Conservation (phyloP, 2,329 filamentous ascomycete species). For the Ceratocystis albifundus region DNA sequence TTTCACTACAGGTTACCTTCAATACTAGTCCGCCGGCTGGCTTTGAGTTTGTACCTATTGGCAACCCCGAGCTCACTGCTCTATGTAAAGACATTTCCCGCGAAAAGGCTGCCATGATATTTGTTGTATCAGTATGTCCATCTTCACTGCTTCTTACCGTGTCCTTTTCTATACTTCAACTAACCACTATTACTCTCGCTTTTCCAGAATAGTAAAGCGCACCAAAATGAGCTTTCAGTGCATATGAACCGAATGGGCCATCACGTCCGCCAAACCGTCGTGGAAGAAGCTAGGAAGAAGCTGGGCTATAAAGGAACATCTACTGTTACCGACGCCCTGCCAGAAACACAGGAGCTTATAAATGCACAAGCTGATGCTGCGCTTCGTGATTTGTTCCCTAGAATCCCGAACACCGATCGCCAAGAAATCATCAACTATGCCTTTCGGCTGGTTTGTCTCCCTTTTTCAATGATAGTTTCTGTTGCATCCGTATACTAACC, state of each 20-base stretch:
- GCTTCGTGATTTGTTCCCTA: conserved; percentile 51
- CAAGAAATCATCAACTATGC: conserved; percentile 51
- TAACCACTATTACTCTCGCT: conserved; percentile 2
- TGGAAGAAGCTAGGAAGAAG: conserved; percentile 41
- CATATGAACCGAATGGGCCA: conserved; percentile 51
- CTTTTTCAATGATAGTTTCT: background rate
- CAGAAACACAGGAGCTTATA: conserved; percentile 47
- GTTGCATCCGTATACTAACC: background rate
- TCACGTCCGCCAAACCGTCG: conserved; percentile 48
- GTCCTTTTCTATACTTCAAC: background rate
- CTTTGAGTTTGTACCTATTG: conserved; percentile 51
- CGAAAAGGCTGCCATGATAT: conserved; percentile 51
- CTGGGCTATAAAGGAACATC: conserved; percentile 25
- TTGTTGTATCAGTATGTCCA: conserved; percentile 50
- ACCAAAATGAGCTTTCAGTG: conserved; percentile 34
- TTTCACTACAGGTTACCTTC: conserved; percentile 38
- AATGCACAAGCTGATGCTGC: conserved; percentile 51
- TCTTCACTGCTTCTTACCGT: background rate
- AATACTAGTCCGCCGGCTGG: conserved; percentile 44
- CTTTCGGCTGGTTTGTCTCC: conserved; percentile 46
- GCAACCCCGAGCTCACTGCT: conserved; percentile 48
- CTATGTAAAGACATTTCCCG: conserved; percentile 55
- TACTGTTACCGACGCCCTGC: conserved; percentile 45
- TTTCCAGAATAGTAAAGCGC: conserved; percentile 29
- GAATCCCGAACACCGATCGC: conserved; percentile 54